Evolutionary conservation across 495 filamentous ascomycete species (phyloP).

Genomic region (Aspergillus steynii): DNA sequence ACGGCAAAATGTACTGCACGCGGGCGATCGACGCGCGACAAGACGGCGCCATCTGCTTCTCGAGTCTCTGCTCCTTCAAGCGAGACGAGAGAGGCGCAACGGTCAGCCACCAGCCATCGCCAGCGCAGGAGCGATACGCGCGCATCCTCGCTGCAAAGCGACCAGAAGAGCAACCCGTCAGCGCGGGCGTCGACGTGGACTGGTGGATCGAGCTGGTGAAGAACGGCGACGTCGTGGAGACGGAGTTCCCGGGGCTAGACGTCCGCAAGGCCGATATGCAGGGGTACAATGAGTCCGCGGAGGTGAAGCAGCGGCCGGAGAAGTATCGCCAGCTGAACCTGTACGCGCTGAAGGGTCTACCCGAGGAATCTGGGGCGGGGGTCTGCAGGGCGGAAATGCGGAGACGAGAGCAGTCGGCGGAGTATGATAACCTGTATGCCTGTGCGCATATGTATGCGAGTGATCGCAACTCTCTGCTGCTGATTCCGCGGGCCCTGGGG

Average conservation of each 20-base stretch:
- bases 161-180: slow-evolving; percentile 37
- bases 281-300: slow-evolving; percentile 50
- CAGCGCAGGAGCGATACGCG: slow-evolving; percentile 38
- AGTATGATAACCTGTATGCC: slow-evolving; percentile 59
- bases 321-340: slow-evolving; percentile 60
- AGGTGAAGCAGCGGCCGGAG: slow-evolving; percentile 38
- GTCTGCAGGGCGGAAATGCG: slow-evolving; percentile 21
- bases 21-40: slow-evolving; percentile 56
- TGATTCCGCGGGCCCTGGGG: slow-evolving; percentile 60
- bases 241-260: slow-evolving; percentile 59
- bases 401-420: slow-evolving; percentile 30
- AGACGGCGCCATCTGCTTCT: slow-evolving; percentile 56
- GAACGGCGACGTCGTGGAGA: slow-evolving; percentile 29
- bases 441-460: slow-evolving; percentile 66
- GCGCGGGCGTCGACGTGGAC: slow-evolving; percentile 47
- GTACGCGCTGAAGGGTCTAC: slow-evolving; percentile 54
- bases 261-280: slow-evolving; percentile 66
- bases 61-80: slow-evolving; percentile 64
- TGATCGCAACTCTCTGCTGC: slow-evolving; percentile 67
- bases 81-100: slow-evolving; percentile 34
- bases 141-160: slow-evolving; percentile 39
- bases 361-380: slow-evolving; percentile 18
- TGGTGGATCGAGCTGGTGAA: slow-evolving; percentile 40
- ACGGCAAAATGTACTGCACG: slow-evolving; percentile 59
- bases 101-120: slow-evolving; percentile 42